A percentile compares a stretch with the other conserved stretches of the same genome.
phyloP scores from a whole-genome alignment of 2,329 filamentous ascomycete genomes.

The Aspergillus fructus region DNA sequence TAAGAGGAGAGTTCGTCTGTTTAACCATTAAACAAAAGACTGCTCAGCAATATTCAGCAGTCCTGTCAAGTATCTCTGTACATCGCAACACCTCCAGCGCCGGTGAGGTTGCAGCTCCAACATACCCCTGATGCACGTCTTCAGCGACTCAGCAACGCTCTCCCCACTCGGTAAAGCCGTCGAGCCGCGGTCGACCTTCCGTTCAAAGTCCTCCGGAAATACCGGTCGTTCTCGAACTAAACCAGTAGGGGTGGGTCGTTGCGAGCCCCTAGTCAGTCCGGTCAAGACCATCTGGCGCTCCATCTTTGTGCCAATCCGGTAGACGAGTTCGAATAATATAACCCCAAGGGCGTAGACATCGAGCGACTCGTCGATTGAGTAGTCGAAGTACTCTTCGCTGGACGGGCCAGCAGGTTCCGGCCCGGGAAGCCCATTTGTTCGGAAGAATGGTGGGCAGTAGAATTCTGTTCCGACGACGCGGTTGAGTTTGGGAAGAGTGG shows the following conservation, averaged over 20 bases:
- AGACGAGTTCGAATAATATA: conserved; percentile 62
- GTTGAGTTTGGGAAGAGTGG: conserved; percentile 21
- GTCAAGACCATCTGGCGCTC: conserved; percentile 47
- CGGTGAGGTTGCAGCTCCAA: conserved; percentile 35
- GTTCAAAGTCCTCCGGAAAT: conserved; percentile 39
- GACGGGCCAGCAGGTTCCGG: background rate
- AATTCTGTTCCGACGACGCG: conserved; percentile 61
- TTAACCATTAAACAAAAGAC: background rate
- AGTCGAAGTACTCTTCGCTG: conserved; percentile 18
- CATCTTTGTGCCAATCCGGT: conserved; percentile 52
- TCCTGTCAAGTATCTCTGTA: conserved; percentile 35
- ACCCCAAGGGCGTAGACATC: conserved; percentile 64
- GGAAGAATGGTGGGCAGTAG: conserved; percentile 53
- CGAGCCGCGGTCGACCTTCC: conserved; percentile 37
- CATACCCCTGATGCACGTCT: conserved; percentile 43
- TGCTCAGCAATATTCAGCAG: conserved; percentile 22
- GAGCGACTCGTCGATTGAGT: conserved; percentile 50
- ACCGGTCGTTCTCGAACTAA: conserved; percentile 15
- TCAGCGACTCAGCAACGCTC: conserved; percentile 34
- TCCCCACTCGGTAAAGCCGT: conserved; percentile 23
- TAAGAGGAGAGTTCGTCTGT: too few relatives aligned
- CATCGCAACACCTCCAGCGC: conserved; percentile 39
- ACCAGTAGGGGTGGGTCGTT: background rate
- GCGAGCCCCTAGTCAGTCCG: conserved; percentile 35
- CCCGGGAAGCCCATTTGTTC: conserved; percentile 4